Conservation (phyloP, 2,329 filamentous ascomycete genomes). For the Aspergillus sp. region DNA sequence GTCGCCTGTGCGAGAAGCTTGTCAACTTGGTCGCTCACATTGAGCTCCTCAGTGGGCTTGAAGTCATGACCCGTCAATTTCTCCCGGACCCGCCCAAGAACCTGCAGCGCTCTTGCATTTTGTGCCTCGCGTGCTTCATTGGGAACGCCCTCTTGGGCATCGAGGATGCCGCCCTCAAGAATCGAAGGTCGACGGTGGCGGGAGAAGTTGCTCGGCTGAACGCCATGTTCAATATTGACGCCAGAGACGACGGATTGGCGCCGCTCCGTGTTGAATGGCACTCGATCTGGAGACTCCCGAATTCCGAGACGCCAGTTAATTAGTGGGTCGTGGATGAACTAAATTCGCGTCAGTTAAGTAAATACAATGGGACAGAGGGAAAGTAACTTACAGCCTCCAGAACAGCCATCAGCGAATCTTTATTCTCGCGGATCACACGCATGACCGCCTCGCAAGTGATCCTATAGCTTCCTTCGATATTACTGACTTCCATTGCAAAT, state of each 20-base stretch:
- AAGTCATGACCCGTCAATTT: slow-evolving; percentile 96
- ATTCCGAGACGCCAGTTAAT: slow-evolving; percentile 87
- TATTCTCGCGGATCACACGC: slow-evolving; percentile 93
- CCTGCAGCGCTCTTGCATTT: slow-evolving; percentile 89
- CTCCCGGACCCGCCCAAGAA: slow-evolving; percentile 86
- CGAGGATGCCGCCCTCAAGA: slow-evolving; percentile 56
- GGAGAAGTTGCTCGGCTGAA: slow-evolving; percentile 65
- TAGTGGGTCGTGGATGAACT: slow-evolving; percentile 99
- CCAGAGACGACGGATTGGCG: slow-evolving; percentile 59
- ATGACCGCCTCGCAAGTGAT: slow-evolving; percentile 99
- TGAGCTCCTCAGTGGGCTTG: slow-evolving; percentile 78
- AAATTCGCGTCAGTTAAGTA: neutral
- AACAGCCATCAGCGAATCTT: slow-evolving; percentile 97
- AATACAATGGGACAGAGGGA: neutral
- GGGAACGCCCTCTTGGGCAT: slow-evolving; percentile 41
- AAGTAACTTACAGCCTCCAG: slow-evolving; percentile 79
- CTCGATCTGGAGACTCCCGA: slow-evolving; percentile 60
- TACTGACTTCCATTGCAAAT: slow-evolving; percentile 99
- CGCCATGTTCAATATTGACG: slow-evolving; percentile 50
- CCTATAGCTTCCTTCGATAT: slow-evolving; percentile 97
- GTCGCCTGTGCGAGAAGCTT: slow-evolving; percentile 94
- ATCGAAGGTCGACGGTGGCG: slow-evolving; percentile 68
- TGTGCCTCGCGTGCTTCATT: slow-evolving; percentile 69
- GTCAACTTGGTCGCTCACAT: slow-evolving; percentile 84
- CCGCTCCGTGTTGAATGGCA: slow-evolving; percentile 61